Evolutionary conservation across 179 eudicot genomes (phyloP).

Genomic region (Actinidia polygama): DNA sequence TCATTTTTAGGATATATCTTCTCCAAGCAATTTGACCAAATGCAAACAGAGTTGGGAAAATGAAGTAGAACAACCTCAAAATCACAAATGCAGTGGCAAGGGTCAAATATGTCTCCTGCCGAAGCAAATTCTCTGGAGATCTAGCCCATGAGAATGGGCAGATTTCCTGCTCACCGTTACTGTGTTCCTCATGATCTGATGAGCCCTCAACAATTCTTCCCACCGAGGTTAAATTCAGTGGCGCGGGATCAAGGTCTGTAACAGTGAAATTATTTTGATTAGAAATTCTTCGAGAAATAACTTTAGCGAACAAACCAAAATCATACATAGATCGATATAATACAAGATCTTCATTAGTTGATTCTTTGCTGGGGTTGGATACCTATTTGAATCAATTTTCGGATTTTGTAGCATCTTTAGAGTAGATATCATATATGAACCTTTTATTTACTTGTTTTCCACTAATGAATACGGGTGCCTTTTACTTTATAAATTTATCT

Average conservation of each 20-base stretch:
- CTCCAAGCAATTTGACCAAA: conserved; percentile 61
- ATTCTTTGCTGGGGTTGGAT: not conserved
- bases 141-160: conserved; percentile 95
- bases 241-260: conserved; percentile 54
- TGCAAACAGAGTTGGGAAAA: conserved; percentile 50
- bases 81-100: conserved; percentile 82
- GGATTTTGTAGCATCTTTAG: not conserved
- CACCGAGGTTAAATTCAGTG: conserved; percentile 42
- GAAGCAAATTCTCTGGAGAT: conserved; percentile 79
- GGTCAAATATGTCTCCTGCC: conserved; percentile 81
- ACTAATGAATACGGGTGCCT: not conserved
- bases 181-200: conserved; percentile 38
- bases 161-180: conserved; percentile 44
- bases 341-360: not conserved
- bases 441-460: not conserved
- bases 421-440: not conserved
- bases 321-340: not conserved
- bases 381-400: not conserved
- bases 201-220: conserved; percentile 44
- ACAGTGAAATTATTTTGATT: not conserved
- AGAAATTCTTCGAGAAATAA: not conserved
- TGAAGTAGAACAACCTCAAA: conserved; percentile 56
- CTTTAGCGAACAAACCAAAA: not conserved
- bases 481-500: not conserved
- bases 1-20: conserved; percentile 44